Evolutionary conservation across 768 basidiomycete genomes (phyloP).

Genomic region (Hirschioporus abietinus): DNA sequence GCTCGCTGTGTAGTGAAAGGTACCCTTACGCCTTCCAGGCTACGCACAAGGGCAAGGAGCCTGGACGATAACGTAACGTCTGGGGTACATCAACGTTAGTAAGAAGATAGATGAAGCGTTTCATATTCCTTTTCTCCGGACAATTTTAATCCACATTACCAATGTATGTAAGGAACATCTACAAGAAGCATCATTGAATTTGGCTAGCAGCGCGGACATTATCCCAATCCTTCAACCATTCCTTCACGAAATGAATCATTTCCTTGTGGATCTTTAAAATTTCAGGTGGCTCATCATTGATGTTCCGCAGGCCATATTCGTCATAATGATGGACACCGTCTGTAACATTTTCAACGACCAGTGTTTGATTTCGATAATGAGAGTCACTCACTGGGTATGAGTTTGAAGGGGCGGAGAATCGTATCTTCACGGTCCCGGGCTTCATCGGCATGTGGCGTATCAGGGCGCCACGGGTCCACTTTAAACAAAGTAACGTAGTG

Average conservation of each 20-base stretch:
- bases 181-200: neutral
- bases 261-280: conserved; percentile 79
- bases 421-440: conserved; percentile 70
- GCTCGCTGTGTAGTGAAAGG: neutral
- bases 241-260: conserved; percentile 71
- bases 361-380: neutral
- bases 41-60: neutral
- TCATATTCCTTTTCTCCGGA: neutral
- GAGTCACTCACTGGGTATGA: conserved; percentile 66
- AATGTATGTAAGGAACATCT: neutral
- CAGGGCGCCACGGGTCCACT: conserved; percentile 92
- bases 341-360: conserved; percentile 20
- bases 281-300: conserved; percentile 61
- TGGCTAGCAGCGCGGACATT: neutral
- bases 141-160: neutral
- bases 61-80: neutral
- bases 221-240: conserved; percentile 58
- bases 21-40: neutral
- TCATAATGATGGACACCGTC: conserved; percentile 68
- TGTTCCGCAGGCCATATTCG: conserved; percentile 66
- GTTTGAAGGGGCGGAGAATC: conserved; percentile 70
- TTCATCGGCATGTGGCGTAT: conserved; percentile 69
- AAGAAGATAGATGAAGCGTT: neutral
- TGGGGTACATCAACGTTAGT: neutral
- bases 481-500: neutral